Base-by-base conservation (phyloP, 768 basidiomycete genomes). In the Clitopilus hobsonii region DNA sequence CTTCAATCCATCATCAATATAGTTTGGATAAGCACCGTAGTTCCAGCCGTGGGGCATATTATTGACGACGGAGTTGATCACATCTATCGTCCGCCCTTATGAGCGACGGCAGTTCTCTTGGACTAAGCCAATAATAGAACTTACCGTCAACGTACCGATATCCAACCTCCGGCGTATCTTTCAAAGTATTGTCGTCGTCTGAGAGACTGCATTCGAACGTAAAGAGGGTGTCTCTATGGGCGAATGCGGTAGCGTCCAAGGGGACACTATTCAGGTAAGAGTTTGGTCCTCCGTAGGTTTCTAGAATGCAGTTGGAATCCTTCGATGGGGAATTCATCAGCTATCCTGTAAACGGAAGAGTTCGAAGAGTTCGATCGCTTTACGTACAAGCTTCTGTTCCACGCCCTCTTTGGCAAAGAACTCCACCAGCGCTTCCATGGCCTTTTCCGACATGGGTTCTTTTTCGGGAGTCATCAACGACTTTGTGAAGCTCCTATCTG, bases 11-110 rank as follows among this genome's bases (percentile, higher is more conserved):
- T 72, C 65, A 45, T 80, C 78, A 4, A 76, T 66, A 53, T 80
- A 80, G 55, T 77, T 77, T 1, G 72, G 62, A 55, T 78, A 78
- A 3, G 73, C 73, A 6, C 73, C 71, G 49, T 68, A 71, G 28
- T 62, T 50, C 71, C 71, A 69, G 25, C 61, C 51, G 6, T 52
- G 13, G 5, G 69, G 69, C 38, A 62, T 67, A 49, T 68, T 69
- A 5, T 59, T 54, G 6, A 62, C 57, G 11, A 72, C 60, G 13
- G 59, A 60, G 20, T 63, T 59, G 8, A 66, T 67, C 29, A 70
- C 61, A 25, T 62, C 68, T 68, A 28, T 13, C 16, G 7, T 22
- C 28, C 7, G n/a, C 23, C 38, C 8, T 32, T 18, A 7, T 25
- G 45, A 5, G 26, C 30, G 3, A 51, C n/a, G 41, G 14, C 49